Evolutionary conservation across 805 yeast species (phyloP), one percentile per base, ranked within the genome.

Genomic region (Pichia thaimueangensis): DNA sequence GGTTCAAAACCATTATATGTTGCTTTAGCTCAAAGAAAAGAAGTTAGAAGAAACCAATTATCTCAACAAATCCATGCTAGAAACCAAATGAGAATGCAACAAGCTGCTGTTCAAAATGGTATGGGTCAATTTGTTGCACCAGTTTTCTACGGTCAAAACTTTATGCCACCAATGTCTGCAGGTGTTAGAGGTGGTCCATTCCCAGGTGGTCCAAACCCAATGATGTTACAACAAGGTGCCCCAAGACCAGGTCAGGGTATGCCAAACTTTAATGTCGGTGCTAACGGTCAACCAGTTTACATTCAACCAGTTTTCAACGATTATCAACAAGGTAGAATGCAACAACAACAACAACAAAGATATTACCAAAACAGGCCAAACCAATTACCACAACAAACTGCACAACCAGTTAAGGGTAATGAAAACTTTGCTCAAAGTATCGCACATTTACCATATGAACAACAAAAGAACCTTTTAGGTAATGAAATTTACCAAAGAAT

Each of bases 11-110:
- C 97, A 60, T 76, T 93, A 64, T 93, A 91, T 67, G 98, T 93
- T 70, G 96, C 97, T 48, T 80, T 93, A 63, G 98, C 98, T 57
- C 98, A 93, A 79, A 86, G 96, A 70, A 91, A 87, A 74, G 98
- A 91, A 58, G 95, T 87, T 45, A 88, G 98, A 79, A 84, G 95
- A 67, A 78, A 86, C 58, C 97, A 93, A 75, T 76, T 93, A 67
- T 91, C 87, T 68, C 97, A 93, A 74, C 97, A 93, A 73, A 85
- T 88, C 64, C 95, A 86, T 69, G 97, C 96, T 55, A 86, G 96
- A 76, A 87, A 86, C 80, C 97, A 91, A 73, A 79, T 89, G 83
- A 86, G 97, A 78, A 77, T 88, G 78, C 97, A 91, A 76, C 96
- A 88, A 70, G 95, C 89, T 65, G 86, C 86, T 55, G 95, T 94